Evolutionary conservation across 768 basidiomycete species (phyloP), one percentile per base, ranked within the genome.

Genomic region (Stropharia rugosoannulata): DNA sequence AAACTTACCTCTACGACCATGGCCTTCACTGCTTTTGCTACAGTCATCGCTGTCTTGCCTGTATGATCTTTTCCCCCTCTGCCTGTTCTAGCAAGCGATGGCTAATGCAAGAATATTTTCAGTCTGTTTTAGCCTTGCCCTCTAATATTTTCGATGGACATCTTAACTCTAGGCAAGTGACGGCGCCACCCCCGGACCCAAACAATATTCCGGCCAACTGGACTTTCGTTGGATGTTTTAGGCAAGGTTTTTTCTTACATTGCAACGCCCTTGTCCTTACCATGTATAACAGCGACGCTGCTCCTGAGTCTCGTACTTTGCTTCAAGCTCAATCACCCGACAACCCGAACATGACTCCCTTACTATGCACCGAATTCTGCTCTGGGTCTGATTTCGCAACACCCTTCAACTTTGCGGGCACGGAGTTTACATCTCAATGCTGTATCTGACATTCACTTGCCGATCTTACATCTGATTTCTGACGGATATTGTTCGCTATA

Each of bases 301-400:
- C 41, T 12, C 54, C 60, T 15, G 42, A 39, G 22, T 32, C 55
- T 3, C 59, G 65, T 12, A 64, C 62, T 16, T 48, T 66, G 22
- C 54, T 58, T 12, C 61, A 62, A 51, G 50, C 54, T 3, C 41
- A 52, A 13, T 54, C 48, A 1, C 51, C 55, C 15, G 56, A 55
- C 13, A 59, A 59, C 48, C 41, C 61, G 7, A 54, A 22, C 9
- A 62, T 66, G 61, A 66, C 65, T 1, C 65, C 65, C 19, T 48
- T 55, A 6, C 29, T 61, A 12, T 66, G 65, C 51, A 66, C 62
- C 3, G 40, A 50, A 35, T 66, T 66, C 49, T 66, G 65, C 40
- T 40, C 58, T 44, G 57, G 53, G 27, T 48, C 46, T 36, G 56
- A 59, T 52, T 55, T 59, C 49, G 44, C 59, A 11, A 57, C 39